Evolutionary conservation across 257 asterid genomes (phyloP).

Genomic region (Handroanthus guayacan): DNA sequence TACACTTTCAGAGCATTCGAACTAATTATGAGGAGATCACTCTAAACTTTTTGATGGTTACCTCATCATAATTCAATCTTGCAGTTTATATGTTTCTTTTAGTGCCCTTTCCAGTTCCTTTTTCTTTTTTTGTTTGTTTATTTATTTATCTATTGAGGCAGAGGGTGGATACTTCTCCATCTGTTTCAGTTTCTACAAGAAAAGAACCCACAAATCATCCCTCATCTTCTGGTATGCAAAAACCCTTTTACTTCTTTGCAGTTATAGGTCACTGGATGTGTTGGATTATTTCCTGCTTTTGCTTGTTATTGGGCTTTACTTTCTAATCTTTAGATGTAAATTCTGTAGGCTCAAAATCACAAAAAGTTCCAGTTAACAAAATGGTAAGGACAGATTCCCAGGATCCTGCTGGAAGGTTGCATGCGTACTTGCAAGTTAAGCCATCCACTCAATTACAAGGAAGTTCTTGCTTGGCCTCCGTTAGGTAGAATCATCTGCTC

Average conservation of each 20-base stretch:
- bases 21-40: neutral
- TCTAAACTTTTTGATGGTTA: neutral
- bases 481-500: slow-evolving; percentile 64
- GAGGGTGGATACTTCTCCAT: slow-evolving; percentile 62
- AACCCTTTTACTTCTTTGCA: slow-evolving; percentile 30
- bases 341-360: slow-evolving; percentile 67
- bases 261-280: slow-evolving; percentile 22
- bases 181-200: slow-evolving; percentile 46
- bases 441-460: slow-evolving; percentile 63
- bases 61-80: neutral
- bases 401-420: slow-evolving; percentile 99
- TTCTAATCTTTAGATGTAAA: slow-evolving; percentile 28
- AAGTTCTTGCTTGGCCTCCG: slow-evolving; percentile 71
- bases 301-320: slow-evolving; percentile 34
- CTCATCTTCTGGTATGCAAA: slow-evolving; percentile 57
- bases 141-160: slow-evolving; percentile 35
- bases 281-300: slow-evolving; percentile 24
- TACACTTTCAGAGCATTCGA: neutral
- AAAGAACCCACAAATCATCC: slow-evolving; percentile 59
- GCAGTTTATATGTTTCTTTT: slow-evolving; percentile 14
- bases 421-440: slow-evolving; percentile 76
- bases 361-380: slow-evolving; percentile 84
- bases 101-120: slow-evolving; percentile 32
- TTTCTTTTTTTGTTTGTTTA: neutral
- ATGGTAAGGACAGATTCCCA: slow-evolving; percentile 91